Evolutionary conservation across 1,139 yeast genomes (phyloP).

Genomic region (Zygosaccharomyces sapae): DNA sequence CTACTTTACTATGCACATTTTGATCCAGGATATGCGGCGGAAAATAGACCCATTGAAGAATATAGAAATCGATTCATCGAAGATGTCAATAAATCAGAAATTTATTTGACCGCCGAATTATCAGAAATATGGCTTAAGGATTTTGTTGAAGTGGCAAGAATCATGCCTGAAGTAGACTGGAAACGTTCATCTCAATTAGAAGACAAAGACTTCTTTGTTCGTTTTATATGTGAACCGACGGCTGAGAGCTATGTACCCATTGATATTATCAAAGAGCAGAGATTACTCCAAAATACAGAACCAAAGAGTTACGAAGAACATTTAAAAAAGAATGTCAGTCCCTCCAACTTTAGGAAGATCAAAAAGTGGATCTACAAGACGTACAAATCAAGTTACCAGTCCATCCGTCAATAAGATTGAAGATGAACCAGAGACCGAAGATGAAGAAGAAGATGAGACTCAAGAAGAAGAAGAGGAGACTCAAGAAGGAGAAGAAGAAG

Average conservation of each 20-base stretch:
- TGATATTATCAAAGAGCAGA: slow-evolving; percentile 21
- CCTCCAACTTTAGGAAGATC: slow-evolving; percentile 8
- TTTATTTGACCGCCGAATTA: slow-evolving; percentile 33
- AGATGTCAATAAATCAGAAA: slow-evolving; percentile 26
- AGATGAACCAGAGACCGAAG: slow-evolving; percentile 13
- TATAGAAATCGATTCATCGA: slow-evolving; percentile 20
- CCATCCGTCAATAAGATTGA: slow-evolving; percentile 12
- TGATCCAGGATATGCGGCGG: slow-evolving; percentile 17
- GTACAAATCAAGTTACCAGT: not conserved
- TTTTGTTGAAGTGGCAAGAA: slow-evolving; percentile 24
- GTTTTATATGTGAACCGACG: slow-evolving; percentile 29
- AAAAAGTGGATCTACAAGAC: slow-evolving; percentile 6
- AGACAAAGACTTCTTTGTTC: slow-evolving; percentile 23
- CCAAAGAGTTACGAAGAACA: slow-evolving; percentile 30
- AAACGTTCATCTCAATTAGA: slow-evolving; percentile 3
- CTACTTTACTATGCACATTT: slow-evolving; percentile 15
- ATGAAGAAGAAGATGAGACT: slow-evolving; percentile 11
- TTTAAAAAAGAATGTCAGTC: slow-evolving; percentile 25
- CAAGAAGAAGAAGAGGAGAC: slow-evolving; percentile 5
- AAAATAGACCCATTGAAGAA: slow-evolving; percentile 11
- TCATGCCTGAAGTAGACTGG: slow-evolving; percentile 17
- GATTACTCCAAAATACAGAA: slow-evolving; percentile 16
- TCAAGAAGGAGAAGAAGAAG: too few relatives aligned
- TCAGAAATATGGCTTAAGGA: slow-evolving; percentile 31
- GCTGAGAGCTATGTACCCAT: slow-evolving; percentile 25